These are phyloP conservation scores for Aspergillus udagawae DNA, from an alignment of 2,329 filamentous ascomycete species.

Conservation along the genomic window DNA sequence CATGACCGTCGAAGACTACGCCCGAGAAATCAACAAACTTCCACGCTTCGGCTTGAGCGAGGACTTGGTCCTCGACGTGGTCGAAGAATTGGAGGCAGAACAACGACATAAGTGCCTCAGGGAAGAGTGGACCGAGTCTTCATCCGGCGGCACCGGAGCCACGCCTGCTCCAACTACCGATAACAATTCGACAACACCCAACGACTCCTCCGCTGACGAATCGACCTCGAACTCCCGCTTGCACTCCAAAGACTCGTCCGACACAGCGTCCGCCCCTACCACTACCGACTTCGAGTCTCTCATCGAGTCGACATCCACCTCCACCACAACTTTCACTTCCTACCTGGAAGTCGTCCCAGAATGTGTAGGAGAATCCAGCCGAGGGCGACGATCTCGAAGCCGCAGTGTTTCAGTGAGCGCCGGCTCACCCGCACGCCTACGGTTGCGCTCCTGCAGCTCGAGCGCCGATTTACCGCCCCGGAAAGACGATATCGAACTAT, in stretches of 20 bases:
- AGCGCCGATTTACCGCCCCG: neutral
- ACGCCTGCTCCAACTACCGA: neutral
- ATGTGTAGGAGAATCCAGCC: neutral
- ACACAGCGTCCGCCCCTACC: neutral
- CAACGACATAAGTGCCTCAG: neutral
- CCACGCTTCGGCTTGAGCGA: neutral
- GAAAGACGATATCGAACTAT: neutral
- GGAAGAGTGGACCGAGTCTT: neutral
- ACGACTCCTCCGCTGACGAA: neutral
- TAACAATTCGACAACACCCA: neutral
- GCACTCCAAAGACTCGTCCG: neutral
- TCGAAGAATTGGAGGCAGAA: neutral
- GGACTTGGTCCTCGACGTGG: neutral
- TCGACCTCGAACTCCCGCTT: neutral
- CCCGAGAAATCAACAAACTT: neutral
- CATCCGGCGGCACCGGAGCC: neutral
- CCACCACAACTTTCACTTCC: constrained; percentile 11
- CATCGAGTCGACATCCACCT: neutral
- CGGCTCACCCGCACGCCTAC: neutral
- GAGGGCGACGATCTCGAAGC: neutral
- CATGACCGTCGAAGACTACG: neutral
- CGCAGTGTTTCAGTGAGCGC: neutral
- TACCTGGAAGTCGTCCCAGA: neutral
- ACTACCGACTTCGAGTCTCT: neutral
- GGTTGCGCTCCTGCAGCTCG: neutral